Evolutionary conservation across 257 asterid genomes (phyloP), one percentile per base, ranked within the genome.

Genomic region (Solanum commersonii): DNA sequence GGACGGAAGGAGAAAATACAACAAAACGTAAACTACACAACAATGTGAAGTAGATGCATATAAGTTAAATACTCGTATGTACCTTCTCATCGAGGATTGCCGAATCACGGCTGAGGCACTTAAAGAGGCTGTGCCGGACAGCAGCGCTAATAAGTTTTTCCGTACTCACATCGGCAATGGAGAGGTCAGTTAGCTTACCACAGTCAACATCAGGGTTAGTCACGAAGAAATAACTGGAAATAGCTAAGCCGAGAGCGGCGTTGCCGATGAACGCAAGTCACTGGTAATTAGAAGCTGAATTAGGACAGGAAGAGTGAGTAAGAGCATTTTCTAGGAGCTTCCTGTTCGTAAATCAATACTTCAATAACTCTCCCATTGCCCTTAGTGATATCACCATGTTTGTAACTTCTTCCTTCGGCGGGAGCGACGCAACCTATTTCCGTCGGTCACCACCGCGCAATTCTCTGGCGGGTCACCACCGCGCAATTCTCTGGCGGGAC

Each of bases 201-300:
- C 90, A 98, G 46, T 92, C 98, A 10, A 89, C 59, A 1, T 87
- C 87, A 1, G 98, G 97, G 89, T 95, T 94, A 13, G 89, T 63
- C 71, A 89, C 78, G 89, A 81, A 95, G 0, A 94, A 27, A 88
- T 89, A 90, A 83, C 92, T 95, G 6, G 96, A 84, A 27, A 96
- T 18, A 16, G 95, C 98, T 33, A 92, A 84, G 6, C 94, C 97
- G 2, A 96, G 84, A n/a, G 92, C 98, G 5, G 95, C 93, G 72
- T 95, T 98, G 20, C 99, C 98, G 44, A 96, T 78, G 87, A 95
- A 93, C 88, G 94, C 98, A 22, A 95, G 98, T 56, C 98, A 94
- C 84, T 96, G 93, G 88, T 93, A 96, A 74, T 35, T 35, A 33
- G 95, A 95, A 22, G 93, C 72, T 2, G 98, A 91, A 3, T 49